Evolutionary conservation across 495 filamentous ascomycete genomes (phyloP).

Genomic region (Penicillium canescens): DNA sequence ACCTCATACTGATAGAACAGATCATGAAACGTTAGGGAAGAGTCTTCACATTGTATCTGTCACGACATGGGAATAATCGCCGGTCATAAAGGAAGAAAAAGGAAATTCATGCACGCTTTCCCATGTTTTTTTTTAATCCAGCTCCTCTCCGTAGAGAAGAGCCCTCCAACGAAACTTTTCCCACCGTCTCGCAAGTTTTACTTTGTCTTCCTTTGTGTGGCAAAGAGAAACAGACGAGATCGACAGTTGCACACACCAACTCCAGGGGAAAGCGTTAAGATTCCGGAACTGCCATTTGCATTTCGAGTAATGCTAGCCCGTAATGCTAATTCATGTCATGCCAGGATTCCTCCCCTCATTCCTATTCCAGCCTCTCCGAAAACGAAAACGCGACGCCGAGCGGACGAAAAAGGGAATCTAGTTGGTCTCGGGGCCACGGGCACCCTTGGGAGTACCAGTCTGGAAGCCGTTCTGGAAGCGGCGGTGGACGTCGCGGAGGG

Average conservation of each 20-base stretch:
- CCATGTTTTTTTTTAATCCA: constrained; percentile 35
- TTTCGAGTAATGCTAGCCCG: constrained; percentile 37
- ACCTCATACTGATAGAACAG: constrained; percentile 27
- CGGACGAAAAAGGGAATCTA: constrained; percentile 38
- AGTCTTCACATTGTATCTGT: constrained; percentile 45
- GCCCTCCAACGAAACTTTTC: constrained; percentile 26
- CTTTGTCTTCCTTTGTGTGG: constrained; percentile 24
- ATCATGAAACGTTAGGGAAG: constrained; percentile 33
- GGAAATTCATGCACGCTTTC: constrained; percentile 48
- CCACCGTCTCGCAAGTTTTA: constrained; percentile 17
- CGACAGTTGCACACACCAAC: constrained; percentile 39
- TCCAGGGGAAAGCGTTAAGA: constrained; percentile 42
- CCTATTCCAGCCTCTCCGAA: constrained; percentile 46
- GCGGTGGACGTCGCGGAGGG: constrained; percentile 86
- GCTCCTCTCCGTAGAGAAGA: constrained; percentile 20
- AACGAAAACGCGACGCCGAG: constrained; percentile 48
- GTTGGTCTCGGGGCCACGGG: constrained; percentile 62
- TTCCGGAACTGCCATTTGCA: constrained; percentile 43
- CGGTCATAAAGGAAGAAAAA: constrained; percentile 45
- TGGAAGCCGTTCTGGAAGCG: constrained; percentile 97
- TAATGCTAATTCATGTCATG: constrained; percentile 46
- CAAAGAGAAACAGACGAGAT: constrained; percentile 32
- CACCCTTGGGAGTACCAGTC: constrained; percentile 81
- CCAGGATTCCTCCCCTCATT: constrained; percentile 37
- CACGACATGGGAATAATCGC: constrained; percentile 46